phyloP scores from a whole-genome alignment of 805 yeast genomes.

The Candida silvatica region DNA sequence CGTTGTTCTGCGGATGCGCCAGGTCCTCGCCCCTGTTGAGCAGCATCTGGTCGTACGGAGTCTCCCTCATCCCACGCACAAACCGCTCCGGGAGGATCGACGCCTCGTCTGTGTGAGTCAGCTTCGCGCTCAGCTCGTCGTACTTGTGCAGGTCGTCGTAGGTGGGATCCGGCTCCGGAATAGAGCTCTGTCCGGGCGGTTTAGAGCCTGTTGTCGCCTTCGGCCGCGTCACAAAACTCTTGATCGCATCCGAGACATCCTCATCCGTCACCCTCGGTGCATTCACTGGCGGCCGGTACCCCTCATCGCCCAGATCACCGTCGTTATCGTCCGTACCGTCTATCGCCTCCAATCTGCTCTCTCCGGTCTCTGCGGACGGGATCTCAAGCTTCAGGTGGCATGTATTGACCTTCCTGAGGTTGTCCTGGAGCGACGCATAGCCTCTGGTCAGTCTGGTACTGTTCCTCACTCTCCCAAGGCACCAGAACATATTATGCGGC shows the following conservation, averaged over 20 bases:
- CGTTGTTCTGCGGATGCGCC: background rate
- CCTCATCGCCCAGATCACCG: background rate
- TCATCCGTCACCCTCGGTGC: background rate
- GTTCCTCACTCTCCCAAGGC: no score
- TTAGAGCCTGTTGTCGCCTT: background rate
- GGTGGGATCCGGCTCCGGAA: no score
- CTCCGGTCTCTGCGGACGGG: background rate
- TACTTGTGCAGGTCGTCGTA: no score
- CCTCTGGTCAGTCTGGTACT: no score
- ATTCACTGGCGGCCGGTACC: background rate
- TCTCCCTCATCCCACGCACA: background rate
- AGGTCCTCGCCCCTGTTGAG: slow-evolving; percentile 1
- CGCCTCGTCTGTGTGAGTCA: no score
- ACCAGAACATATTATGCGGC: no score
- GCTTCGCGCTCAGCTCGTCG: no score
- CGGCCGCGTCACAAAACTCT: background rate
- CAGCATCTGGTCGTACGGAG: slow-evolving; percentile 2
- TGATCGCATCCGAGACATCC: slow-evolving; percentile 2
- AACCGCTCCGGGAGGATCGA: slow-evolving; percentile 2
- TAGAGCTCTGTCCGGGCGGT: no score
- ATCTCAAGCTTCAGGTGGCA: background rate
- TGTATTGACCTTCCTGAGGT: background rate
- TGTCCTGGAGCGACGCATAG: background rate
- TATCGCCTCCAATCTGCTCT: no score
- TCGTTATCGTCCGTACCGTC: background rate